A percentile compares a stretch with the other conserved stretches of the same genome.
Conservation (phyloP, 176 grass and related monocot genomes). For the Cenchrus fungigraminus region DNA sequence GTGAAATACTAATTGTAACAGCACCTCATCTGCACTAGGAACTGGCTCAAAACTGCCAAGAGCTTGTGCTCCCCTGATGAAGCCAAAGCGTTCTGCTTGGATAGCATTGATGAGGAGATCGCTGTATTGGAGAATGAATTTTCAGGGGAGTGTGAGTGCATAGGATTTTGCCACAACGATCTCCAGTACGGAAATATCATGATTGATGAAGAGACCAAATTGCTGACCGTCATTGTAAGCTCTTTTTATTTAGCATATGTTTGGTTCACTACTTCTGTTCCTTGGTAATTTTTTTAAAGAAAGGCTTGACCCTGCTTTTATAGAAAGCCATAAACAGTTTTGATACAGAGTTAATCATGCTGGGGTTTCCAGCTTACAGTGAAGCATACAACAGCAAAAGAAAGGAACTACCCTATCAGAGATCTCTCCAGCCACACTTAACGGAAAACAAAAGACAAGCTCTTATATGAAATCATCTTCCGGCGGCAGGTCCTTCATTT, state of each 20-base stretch:
- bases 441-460: no score
- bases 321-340: no score
- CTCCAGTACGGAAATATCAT: constrained; percentile 98
- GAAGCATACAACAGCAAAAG: no score
- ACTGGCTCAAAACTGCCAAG: constrained; percentile 68
- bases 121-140: constrained; percentile 61
- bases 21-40: constrained; percentile 47
- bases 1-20: constrained; percentile 21
- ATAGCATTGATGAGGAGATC: constrained; percentile 70
- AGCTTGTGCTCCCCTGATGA: constrained; percentile 63
- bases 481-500: no score
- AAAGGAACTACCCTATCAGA: no score
- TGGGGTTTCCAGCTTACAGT: no score
- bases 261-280: not conserved
- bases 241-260: not conserved
- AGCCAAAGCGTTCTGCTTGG: constrained; percentile 62
- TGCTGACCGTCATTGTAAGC: constrained; percentile 87
- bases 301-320: no score
- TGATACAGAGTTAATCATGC: no score
- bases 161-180: constrained; percentile 95
- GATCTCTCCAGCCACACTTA: no score
- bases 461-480: no score
- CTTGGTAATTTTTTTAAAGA: not conserved
- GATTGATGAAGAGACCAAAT: constrained; percentile 83
- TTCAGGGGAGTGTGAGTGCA: constrained; percentile 41